Base-by-base conservation (phyloP, 768 basidiomycete genomes). In the Clitopilus hobsonii region DNA sequence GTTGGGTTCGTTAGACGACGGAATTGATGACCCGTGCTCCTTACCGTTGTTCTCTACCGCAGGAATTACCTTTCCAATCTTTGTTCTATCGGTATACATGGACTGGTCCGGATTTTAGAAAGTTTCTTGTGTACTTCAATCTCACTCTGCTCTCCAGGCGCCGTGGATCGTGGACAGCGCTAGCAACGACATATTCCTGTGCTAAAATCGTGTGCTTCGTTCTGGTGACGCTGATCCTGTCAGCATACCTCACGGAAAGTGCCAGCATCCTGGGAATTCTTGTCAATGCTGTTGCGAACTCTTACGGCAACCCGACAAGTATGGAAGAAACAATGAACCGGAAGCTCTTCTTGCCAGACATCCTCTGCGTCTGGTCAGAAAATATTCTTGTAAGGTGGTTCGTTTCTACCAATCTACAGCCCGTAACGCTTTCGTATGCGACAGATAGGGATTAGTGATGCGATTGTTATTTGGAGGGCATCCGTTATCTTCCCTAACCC, bases 301-400 rank as follows among this genome's bases (percentile, higher is more conserved):
- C 13, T n/a, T 14, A 36, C 13, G 13, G 13, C 13, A 36, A 11
- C n/a, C 13, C n/a, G 13, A 3, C 3, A 11, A n/a, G n/a, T 11
- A n/a, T 36, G 32, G 8, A 14, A 4, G 32, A 36, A 36, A n/a
- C 32, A 11, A 14, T n/a, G 13, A 36, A 36, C 32, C 13, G 32
- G 30, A 20, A 36, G n/a, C 23, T 22, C 54, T 56, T 41, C 30
- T 30, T 57, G n/a, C 52, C 26, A 6, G 20, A 25, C 8, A 22
- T 24, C 30, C 11, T 26, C 23, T 55, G 60, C 59, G 61, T 54
- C 23, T 62, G 62, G 58, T 53, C 32, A n/a, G 13, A 36, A n/a
- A 36, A 49, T 38, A 20, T 48, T 47, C 45, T 27, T 32, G 54
- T 57, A 30, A 23, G 23, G 23, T 52, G 36, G 38, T 53, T 22